Evolutionary conservation across 352 stramenopile species (phyloP).

Genomic region (Pythium dissimile): DNA sequence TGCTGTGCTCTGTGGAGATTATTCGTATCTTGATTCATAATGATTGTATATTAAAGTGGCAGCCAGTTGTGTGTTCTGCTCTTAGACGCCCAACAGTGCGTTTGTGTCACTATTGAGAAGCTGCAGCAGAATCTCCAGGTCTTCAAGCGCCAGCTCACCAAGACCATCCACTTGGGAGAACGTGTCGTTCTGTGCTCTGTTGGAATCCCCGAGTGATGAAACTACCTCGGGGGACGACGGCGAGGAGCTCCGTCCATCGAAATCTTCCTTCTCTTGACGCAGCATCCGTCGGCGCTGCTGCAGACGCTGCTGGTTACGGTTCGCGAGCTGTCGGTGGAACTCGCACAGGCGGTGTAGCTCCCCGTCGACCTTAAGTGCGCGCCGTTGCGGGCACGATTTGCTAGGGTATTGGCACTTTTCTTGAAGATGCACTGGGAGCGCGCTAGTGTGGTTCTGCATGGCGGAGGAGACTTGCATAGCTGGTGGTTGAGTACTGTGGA

Average conservation of each 20-base stretch:
- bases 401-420: constrained; percentile 23
- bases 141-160: constrained; percentile 14
- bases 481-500: background rate
- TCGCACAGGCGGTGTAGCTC: constrained; percentile 21
- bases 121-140: constrained; percentile 23
- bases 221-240: background rate
- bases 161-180: constrained; percentile 2
- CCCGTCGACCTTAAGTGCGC: constrained; percentile 19
- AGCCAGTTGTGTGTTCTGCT: too few species aligned
- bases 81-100: background rate
- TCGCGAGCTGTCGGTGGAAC: constrained; percentile 19
- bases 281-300: constrained; percentile 18
- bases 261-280: background rate
- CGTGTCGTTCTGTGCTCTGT: background rate
- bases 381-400: constrained; percentile 17
- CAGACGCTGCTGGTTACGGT: constrained; percentile 24
- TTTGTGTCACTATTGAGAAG: constrained; percentile 14
- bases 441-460: background rate
- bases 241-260: background rate
- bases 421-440: constrained; percentile 8
- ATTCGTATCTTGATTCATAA: too few species aligned
- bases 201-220: background rate
- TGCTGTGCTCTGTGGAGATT: too few species aligned
- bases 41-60: too few species aligned
- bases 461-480: background rate